Evolutionary conservation across 805 yeast species (phyloP), one percentile per base, ranked within the genome.

Genomic region (Wickerhamiella allomyrinae): DNA sequence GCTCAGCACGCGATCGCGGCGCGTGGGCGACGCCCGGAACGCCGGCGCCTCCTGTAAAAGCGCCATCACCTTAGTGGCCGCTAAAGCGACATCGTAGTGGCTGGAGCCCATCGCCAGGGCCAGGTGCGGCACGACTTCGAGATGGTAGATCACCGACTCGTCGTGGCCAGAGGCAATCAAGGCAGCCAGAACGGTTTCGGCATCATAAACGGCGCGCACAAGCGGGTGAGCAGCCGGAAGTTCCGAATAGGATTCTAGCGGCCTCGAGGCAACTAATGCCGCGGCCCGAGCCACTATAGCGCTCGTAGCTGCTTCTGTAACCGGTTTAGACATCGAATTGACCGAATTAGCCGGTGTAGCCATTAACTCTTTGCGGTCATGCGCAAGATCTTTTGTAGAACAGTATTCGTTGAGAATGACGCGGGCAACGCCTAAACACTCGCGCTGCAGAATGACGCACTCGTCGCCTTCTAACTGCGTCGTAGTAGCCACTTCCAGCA

Each of bases 111-210:
- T 75, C 53, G 83, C 84, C 14, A 86, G 60, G 0, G 91, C 80
- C 36, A 86, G 57, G 48, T 81, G 81, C 0, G 83, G 82, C 19
- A 87, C 69, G 8, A 81, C 62, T 0, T 85, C 73, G n/a, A 86
- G 60, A 46, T 81, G 73, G 57, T 77, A 75, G 20, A 82, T 60
- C 7, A 87, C 62, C 0, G 87, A 78, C 53, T 84, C 93, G 52
- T 68, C 76, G 27, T 45, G 15, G 33, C 37, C 39, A 3, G 19
- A 35, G 13, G 40, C 35, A 15, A 50, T 25, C 9, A 50, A 41
- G 0, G 74, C 54, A 5, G 58, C 50, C 2, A 57, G 54, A 2
- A 77, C 29, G 14, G 13, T 11, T 15, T 31, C 21, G 2, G 31
- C 31, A 27, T 27, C 31, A 9, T 11, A 2, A 3, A 34, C 67